These are phyloP conservation scores for Dujonia santamariae DNA, from an alignment of 1,139 yeast genomes.

Conservation along the genomic window DNA sequence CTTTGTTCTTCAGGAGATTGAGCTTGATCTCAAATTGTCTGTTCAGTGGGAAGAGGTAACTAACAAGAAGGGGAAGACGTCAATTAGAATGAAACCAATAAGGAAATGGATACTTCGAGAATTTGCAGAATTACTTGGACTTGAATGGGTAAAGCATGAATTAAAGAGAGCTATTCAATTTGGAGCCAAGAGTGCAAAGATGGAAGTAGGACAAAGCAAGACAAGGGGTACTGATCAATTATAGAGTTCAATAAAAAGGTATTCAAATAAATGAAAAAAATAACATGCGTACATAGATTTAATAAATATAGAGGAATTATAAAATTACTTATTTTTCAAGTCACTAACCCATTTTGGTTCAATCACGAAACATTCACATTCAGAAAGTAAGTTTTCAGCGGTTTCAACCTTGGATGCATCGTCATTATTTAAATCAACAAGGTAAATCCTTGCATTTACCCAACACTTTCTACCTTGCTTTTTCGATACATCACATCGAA, in stretches of 20 bases:
- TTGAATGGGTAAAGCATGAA: constrained; percentile 63
- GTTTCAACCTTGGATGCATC: constrained; percentile 17
- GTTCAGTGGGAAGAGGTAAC: constrained; percentile 28
- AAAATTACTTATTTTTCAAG: constrained; percentile 13
- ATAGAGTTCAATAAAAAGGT: constrained; percentile 1
- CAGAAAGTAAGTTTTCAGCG: constrained; percentile 28
- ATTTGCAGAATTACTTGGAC: constrained; percentile 52
- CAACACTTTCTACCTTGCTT: constrained; percentile 43
- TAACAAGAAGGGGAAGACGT: constrained; percentile 27
- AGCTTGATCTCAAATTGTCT: constrained; percentile 48
- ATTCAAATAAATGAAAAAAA: no score
- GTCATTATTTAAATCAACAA: constrained; percentile 16
- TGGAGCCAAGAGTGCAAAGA: constrained; percentile 92
- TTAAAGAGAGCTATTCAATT: constrained; percentile 95
- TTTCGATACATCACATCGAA: constrained; percentile 31
- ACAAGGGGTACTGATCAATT: constrained; percentile 57
- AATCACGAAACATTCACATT: constrained; percentile 42
- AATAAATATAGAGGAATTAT: constrained; percentile 1
- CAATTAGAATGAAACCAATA: constrained; percentile 23
- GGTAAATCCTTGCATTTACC: constrained; percentile 39
- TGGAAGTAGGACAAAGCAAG: constrained; percentile 71
- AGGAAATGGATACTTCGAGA: constrained; percentile 65
- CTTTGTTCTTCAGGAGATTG: constrained; percentile 46
- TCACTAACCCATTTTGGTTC: constrained; percentile 49
- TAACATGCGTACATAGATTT: background rate